These are phyloP conservation scores for Aureobasidium uvarum DNA, from an alignment of 2,329 filamentous ascomycete genomes.

Conservation along the genomic window DNA sequence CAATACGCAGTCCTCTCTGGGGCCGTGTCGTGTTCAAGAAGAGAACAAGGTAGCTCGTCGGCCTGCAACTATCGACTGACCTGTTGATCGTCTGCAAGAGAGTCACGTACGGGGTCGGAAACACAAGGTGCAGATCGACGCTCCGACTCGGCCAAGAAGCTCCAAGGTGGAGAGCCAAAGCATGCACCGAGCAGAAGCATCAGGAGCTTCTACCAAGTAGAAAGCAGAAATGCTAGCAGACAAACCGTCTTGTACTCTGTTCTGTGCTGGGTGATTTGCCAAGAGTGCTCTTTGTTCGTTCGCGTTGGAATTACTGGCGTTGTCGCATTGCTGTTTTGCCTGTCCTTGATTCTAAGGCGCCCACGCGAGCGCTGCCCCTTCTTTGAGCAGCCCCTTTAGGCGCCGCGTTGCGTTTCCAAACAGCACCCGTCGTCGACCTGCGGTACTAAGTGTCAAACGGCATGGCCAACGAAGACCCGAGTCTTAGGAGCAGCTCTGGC, in stretches of 20 bases:
- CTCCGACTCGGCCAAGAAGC: conserved; percentile 1
- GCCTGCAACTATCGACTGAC: background rate
- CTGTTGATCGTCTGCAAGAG: background rate
- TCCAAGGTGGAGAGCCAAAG: conserved; percentile 7
- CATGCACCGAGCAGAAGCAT: conserved; percentile 1
- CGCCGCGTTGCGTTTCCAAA: conserved; percentile 8
- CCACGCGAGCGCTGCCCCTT: background rate
- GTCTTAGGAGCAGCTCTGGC: conserved; percentile 51
- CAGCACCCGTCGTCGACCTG: background rate
- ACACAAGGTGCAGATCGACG: conserved; percentile 2
- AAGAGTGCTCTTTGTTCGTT: background rate
- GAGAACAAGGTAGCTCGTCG: background rate
- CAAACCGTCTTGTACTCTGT: background rate
- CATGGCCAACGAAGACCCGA: conserved; percentile 44
- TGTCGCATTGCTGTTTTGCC: conserved; percentile 3
- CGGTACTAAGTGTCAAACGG: background rate
- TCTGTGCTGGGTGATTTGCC: background rate
- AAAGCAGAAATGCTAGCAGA: background rate
- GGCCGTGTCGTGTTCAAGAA: background rate
- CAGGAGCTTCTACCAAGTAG: background rate
- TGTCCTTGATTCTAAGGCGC: background rate
- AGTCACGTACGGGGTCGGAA: background rate
- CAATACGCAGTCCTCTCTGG: background rate
- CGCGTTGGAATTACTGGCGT: background rate
- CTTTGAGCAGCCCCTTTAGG: conserved; percentile 12